Conservation (phyloP, 1,139 yeast genomes). For the Yamadazyma oceani region DNA sequence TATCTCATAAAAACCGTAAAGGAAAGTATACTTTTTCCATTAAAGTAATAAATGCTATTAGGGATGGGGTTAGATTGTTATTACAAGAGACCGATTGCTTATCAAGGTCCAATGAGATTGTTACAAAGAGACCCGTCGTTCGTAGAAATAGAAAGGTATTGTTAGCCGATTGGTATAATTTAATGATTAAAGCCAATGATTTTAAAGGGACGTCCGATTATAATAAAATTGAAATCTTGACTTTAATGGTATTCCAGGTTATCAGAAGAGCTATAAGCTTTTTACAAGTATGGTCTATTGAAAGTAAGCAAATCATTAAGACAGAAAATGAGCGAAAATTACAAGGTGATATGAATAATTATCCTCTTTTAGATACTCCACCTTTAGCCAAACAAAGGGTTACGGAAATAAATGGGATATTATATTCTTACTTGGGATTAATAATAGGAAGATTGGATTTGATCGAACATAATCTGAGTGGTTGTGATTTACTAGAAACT, state of each 20-base stretch:
- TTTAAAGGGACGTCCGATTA: conserved; percentile 70
- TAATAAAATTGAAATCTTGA: conserved; percentile 67
- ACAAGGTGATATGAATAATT: conserved; percentile 41
- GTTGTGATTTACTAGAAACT: conserved; percentile 65
- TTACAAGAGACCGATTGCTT: conserved; percentile 80
- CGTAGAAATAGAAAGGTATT: conserved; percentile 75
- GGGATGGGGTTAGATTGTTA: conserved; percentile 81
- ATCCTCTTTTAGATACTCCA: conserved; percentile 49
- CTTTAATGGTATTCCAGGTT: conserved; percentile 72
- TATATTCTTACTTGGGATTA: conserved; percentile 69
- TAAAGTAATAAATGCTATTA: conserved; percentile 45
- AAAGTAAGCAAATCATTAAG: conserved; percentile 44
- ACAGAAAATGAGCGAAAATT: conserved; percentile 36
- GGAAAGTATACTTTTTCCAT: conserved; percentile 49
- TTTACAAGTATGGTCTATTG: conserved; percentile 73
- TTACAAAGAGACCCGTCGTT: conserved; percentile 66
- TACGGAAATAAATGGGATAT: conserved; percentile 69
- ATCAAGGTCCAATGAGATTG: conserved; percentile 79
- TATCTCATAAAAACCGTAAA: conserved; percentile 43
- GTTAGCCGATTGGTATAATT: conserved; percentile 86
- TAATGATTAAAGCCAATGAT: conserved; percentile 84
- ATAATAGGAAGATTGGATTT: conserved; percentile 72
- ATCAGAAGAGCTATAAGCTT: conserved; percentile 71
- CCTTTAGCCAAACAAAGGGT: conserved; percentile 73
- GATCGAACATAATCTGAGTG: conserved; percentile 68